phyloP scores from a whole-genome alignment of 2,329 filamentous ascomycete genomes.

The Cadophora malorum region DNA sequence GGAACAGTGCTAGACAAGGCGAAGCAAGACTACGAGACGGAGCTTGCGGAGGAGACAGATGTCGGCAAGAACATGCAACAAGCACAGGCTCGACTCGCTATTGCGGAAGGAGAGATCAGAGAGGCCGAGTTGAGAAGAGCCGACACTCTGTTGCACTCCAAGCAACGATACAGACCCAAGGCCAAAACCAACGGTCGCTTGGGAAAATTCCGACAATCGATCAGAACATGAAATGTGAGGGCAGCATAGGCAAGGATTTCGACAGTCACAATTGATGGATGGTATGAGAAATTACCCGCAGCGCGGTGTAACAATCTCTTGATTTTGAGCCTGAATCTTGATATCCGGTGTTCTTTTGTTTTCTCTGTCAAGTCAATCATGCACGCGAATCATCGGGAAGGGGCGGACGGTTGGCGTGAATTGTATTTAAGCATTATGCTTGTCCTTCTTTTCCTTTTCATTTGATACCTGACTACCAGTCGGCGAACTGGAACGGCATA shows the following conservation, averaged over 20 bases:
- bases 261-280: neutral
- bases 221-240: slow-evolving; percentile 17
- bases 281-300: slow-evolving; percentile 1
- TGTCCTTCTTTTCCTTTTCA: slow-evolving; percentile 1
- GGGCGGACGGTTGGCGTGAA: neutral
- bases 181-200: slow-evolving; percentile 30
- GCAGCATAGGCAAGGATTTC: too few relatives aligned
- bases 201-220: slow-evolving; percentile 24
- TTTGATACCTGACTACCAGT: slow-evolving; percentile 25
- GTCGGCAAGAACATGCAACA: slow-evolving; percentile 37
- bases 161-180: slow-evolving; percentile 35
- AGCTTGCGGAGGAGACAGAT: slow-evolving; percentile 41
- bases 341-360: neutral
- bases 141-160: slow-evolving; percentile 37
- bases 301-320: slow-evolving; percentile 18
- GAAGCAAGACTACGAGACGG: slow-evolving; percentile 47
- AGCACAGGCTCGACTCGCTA: slow-evolving; percentile 34
- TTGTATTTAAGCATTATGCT: slow-evolving; percentile 22
- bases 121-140: slow-evolving; percentile 41
- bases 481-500: slow-evolving; percentile 21
- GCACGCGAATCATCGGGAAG: neutral
- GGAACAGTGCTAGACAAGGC: slow-evolving; percentile 49
- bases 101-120: slow-evolving; percentile 40
- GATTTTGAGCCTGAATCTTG: slow-evolving; percentile 2
- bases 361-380: neutral